These are phyloP conservation scores for Hemileia vastatrix DNA, from an alignment of 1,284 basidiomycete species.

Conservation along the genomic window DNA sequence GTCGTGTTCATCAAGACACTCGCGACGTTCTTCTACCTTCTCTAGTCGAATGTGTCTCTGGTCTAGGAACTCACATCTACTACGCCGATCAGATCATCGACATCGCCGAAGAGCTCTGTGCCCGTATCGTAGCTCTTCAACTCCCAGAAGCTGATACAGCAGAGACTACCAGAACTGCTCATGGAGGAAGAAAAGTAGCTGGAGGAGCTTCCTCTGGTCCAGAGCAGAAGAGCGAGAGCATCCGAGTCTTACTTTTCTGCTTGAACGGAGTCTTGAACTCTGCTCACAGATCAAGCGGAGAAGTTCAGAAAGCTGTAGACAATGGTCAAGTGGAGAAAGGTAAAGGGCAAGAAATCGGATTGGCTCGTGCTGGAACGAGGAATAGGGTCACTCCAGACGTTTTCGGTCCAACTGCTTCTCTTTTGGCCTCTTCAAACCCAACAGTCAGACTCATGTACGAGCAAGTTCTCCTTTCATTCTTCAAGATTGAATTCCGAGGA, in stretches of 20 bases:
- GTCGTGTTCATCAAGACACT: constrained; percentile 57
- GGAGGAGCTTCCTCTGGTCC: constrained; percentile 28
- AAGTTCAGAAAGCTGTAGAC: constrained; percentile 35
- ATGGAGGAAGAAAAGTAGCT: constrained; percentile 49
- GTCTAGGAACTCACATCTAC: constrained; percentile 79
- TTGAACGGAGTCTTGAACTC: constrained; percentile 61
- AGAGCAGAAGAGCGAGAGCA: constrained; percentile 59
- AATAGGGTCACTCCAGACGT: constrained; percentile 30
- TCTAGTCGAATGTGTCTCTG: constrained; percentile 69
- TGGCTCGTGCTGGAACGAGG: constrained; percentile 30
- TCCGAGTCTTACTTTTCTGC: constrained; percentile 63
- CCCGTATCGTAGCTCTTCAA: constrained; percentile 63
- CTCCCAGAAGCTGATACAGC: constrained; percentile 53
- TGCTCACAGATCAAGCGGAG: constrained; percentile 51
- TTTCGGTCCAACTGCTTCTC: constrained; percentile 28
- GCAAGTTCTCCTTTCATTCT: constrained; percentile 34
- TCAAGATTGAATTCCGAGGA: constrained; percentile 30
- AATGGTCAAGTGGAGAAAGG: constrained; percentile 32
- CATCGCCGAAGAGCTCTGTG: constrained; percentile 72
- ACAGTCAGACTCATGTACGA: constrained; percentile 33
- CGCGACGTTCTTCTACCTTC: constrained; percentile 61
- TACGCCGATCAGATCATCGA: constrained; percentile 96
- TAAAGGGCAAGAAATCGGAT: constrained; percentile 26
- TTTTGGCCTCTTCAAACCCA: constrained; percentile 33
- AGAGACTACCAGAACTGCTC: constrained; percentile 47